Base-by-base conservation (phyloP, 768 basidiomycete genomes). In the Collybiopsis luxurians region DNA sequence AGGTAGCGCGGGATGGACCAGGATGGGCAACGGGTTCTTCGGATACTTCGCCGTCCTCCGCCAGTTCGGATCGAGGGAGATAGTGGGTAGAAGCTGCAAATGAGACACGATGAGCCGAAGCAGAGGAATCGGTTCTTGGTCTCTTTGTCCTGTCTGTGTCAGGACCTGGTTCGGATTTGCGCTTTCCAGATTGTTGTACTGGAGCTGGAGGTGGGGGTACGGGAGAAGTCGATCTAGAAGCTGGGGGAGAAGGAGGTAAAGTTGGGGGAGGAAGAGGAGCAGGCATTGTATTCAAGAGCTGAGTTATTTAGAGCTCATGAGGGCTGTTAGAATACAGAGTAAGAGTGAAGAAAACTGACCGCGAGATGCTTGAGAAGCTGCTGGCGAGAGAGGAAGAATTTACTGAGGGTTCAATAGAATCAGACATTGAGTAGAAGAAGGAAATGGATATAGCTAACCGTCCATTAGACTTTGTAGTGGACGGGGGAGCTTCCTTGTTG, bases 31-130 rank as follows among this genome's bases (percentile, higher is more conserved):
- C 55, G 55, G 70, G 68, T 48, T 81, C 82, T 61, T 83, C 82
- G 42, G 68, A 67, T 54, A 83, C 72, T 68, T 83, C 82, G 59
- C 82, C 82, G 58, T 82, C 81, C 63, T 83, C 82, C 60, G 73
- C 72, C 57, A 79, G 79, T 62, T 80, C 79, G 57, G 67, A 67
- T 39, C 76, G 75, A 57, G 56, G 51, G 47, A 55, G 56, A 57
- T 45, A 38, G 55, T 64, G 59, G 46, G 68, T 69, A 42, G 36
- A 42, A 30, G 62, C 69, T 65, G 21, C 66, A 49, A 56, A 23
- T 13, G 36, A 40, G 36, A 39, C 34, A 39, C 50, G 50, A 39
- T 51, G 50, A n/a, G 50, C 26, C 7, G 50, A 39, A 23, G 70
- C 28, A 17, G 15, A 21, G 24, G 71, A 63, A 63, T 60, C 68